A percentile compares a stretch with the other conserved stretches of the same genome.
phyloP scores from a whole-genome alignment of 768 basidiomycete species.

The Tulasnella sp. region DNA sequence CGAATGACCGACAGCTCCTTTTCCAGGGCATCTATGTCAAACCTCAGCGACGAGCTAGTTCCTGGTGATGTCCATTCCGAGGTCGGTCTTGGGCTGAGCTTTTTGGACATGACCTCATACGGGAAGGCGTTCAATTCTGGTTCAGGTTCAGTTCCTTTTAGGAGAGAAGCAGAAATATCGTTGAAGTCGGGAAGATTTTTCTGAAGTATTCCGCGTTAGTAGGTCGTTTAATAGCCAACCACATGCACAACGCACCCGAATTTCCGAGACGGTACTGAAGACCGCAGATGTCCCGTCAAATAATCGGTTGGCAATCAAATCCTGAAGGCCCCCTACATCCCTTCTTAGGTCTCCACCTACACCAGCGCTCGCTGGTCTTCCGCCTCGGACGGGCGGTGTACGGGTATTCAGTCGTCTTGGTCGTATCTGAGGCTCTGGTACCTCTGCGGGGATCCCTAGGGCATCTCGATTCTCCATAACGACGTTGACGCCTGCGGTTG shows the following conservation, averaged over 20 bases:
- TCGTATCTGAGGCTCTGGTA: conserved; percentile 37
- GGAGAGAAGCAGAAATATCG: background rate
- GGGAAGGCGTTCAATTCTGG: background rate
- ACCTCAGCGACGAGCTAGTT: conserved; percentile 31
- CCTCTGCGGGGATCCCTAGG: conserved; percentile 59
- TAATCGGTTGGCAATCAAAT: conserved; percentile 59
- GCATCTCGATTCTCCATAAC: conserved; percentile 72
- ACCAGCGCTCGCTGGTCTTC: background rate
- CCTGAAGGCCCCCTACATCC: conserved; percentile 35
- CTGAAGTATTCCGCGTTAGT: conserved; percentile 22
- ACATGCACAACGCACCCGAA: conserved; percentile 40
- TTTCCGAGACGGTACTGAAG: conserved; percentile 67
- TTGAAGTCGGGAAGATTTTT: conserved; percentile 13
- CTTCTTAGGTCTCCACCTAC: background rate
- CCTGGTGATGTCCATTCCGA: conserved; percentile 48
- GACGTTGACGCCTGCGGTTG: conserved; percentile 64
- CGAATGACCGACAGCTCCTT: conserved; percentile 45
- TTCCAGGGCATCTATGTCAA: conserved; percentile 56
- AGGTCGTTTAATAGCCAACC: background rate
- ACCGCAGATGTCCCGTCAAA: conserved; percentile 77
- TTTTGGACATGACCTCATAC: conserved; percentile 16
- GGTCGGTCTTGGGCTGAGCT: conserved; percentile 17
- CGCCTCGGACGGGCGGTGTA: background rate
- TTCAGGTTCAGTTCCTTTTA: background rate
- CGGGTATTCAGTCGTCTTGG: conserved; percentile 8